Conservation (phyloP, 1,139 yeast species). For the Eremothecium coryli region DNA sequence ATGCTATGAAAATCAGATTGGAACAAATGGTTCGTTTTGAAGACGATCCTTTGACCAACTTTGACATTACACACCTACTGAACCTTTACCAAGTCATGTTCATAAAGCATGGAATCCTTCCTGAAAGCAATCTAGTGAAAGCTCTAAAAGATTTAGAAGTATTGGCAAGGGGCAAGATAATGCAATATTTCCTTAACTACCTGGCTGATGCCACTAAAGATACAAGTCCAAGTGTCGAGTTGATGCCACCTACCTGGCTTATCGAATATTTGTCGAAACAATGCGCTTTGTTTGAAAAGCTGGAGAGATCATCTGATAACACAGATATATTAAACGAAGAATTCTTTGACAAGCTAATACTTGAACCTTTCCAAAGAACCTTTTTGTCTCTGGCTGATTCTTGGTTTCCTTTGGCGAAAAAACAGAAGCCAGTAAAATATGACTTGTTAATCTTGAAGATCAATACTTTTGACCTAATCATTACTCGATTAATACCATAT, state of each 20-base stretch:
- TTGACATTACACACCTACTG: conserved; percentile 53
- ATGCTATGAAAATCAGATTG: conserved; percentile 44
- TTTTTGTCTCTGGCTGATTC: conserved; percentile 18
- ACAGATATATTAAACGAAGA: conserved; percentile 16
- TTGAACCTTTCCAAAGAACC: conserved; percentile 18
- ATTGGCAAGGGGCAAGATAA: conserved; percentile 19
- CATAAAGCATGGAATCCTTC: conserved; percentile 34
- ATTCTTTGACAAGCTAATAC: conserved; percentile 30
- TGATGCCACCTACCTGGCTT: conserved; percentile 70
- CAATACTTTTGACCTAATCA: conserved; percentile 52
- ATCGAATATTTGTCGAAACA: conserved; percentile 39
- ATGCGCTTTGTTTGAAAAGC: conserved; percentile 41
- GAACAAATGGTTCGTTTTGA: conserved; percentile 67
- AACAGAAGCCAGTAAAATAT: conserved; percentile 19
- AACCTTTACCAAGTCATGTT: conserved; percentile 66
- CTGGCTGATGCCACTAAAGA: conserved; percentile 32
- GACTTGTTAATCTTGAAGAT: conserved; percentile 37
- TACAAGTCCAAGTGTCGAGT: conserved; percentile 23
- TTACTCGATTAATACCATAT: conserved; percentile 42
- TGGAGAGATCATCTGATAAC: conserved; percentile 33
- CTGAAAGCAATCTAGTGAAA: conserved; percentile 16
- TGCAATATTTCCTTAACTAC: conserved; percentile 13
- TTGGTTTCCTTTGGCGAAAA: conserved; percentile 26
- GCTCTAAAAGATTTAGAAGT: conserved; percentile 16
- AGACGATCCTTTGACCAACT: conserved; percentile 44